phyloP scores from a whole-genome alignment of 73 alveolate genomes.

The Breviolum minutum region DNA sequence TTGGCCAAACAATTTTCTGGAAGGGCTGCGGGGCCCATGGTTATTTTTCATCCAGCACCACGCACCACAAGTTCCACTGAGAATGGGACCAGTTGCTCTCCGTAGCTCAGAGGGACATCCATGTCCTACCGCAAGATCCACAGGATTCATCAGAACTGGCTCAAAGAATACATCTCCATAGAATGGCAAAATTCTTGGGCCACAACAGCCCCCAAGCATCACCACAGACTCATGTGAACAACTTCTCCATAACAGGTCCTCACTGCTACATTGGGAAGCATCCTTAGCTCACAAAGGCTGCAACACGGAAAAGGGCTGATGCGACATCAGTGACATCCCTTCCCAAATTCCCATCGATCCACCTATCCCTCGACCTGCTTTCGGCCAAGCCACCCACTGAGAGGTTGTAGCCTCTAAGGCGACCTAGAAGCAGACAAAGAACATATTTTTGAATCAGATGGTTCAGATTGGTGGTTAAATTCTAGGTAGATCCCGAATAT shows the following conservation, averaged over 20 bases:
- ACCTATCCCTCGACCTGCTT: background rate
- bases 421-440: background rate
- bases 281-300: background rate
- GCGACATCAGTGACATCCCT: background rate
- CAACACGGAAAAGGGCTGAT: too few species aligned
- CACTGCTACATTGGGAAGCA: background rate
- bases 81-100: constrained; percentile 45
- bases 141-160: too few species aligned
- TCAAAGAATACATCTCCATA: background rate
- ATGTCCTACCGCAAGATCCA: background rate
- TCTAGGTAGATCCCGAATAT: too few species aligned
- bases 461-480: too few species aligned
- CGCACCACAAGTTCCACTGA: background rate
- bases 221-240: background rate
- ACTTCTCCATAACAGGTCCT: background rate
- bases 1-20: too few species aligned
- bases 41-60: background rate
- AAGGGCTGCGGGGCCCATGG: background rate
- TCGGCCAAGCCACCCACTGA: background rate
- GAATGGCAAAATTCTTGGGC: background rate
- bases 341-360: background rate
- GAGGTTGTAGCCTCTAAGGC: background rate
- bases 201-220: background rate
- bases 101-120: constrained; percentile 44
- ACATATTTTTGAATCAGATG: too few species aligned